Percentiles rank a stretch among this genome's conserved stretches.
Conservation (phyloP, 345 rosid genomes). For the Gossypium ekmanianum region DNA sequence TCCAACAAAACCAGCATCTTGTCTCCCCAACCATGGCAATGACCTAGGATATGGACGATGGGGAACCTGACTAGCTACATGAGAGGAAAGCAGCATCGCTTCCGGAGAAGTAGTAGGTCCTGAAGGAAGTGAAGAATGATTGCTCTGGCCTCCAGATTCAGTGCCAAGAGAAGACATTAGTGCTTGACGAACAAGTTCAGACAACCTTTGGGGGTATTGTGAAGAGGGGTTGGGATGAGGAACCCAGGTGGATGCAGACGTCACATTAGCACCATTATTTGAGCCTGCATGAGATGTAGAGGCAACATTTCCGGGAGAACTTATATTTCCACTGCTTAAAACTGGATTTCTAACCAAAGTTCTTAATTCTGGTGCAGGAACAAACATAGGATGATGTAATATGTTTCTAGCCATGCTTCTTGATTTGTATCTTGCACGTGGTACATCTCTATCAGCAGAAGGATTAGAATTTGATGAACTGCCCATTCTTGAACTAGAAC, state of each 20-base stretch:
- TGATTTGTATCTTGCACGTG: constrained; percentile 38
- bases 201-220: constrained; percentile 53
- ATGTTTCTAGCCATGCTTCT: constrained; percentile 38
- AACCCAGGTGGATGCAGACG: constrained; percentile 41
- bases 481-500: constrained; percentile 38
- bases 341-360: constrained; percentile 36
- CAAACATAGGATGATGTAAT: constrained; percentile 48
- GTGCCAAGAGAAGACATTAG: constrained; percentile 47
- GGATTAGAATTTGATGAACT: constrained; percentile 37
- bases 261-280: constrained; percentile 42
- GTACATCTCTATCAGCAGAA: constrained; percentile 34
- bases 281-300: constrained; percentile 45
- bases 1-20: constrained; percentile 50
- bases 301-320: constrained; percentile 44
- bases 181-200: constrained; percentile 71
- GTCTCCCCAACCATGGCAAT: constrained; percentile 52
- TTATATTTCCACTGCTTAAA: constrained; percentile 27
- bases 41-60: constrained; percentile 52
- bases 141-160: constrained; percentile 49
- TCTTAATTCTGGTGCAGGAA: constrained; percentile 46
- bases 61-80: constrained; percentile 41
- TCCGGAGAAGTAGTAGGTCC: constrained; percentile 37
- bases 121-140: constrained; percentile 31
- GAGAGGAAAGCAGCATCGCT: constrained; percentile 46
- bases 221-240: constrained; percentile 45